Conservation (phyloP, 306 rosid genomes). For the Chamaecrista fasciculata region DNA sequence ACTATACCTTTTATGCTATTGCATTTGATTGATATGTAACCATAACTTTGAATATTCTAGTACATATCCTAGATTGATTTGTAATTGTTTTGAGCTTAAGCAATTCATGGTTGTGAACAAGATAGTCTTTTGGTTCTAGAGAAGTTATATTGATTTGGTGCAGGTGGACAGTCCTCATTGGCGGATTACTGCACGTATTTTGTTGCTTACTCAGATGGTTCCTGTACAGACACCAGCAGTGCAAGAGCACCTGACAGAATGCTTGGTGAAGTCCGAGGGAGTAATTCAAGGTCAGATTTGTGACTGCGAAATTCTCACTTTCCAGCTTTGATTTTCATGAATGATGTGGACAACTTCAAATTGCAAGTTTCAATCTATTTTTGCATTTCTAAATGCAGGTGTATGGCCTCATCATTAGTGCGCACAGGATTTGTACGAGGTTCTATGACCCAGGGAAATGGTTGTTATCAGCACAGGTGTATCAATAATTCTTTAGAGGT, state of each 20-base stretch:
- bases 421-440: conserved; percentile 95
- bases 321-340: background rate
- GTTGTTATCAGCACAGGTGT: conserved; percentile 95
- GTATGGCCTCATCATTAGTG: conserved; percentile 94
- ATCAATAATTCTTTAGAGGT: conserved; percentile 80
- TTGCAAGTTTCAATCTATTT: conserved; percentile 26
- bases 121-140: conserved; percentile 16
- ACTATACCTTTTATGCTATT: conserved; percentile 18
- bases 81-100: background rate
- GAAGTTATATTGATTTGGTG: conserved; percentile 25
- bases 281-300: conserved; percentile 74
- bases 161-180: conserved; percentile 97
- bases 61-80: background rate
- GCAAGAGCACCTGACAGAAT: conserved; percentile 98
- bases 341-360: conserved; percentile 5
- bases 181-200: conserved; percentile 98
- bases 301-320: conserved; percentile 9
- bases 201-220: conserved; percentile 97
- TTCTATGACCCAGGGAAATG: conserved; percentile 89
- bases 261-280: conserved; percentile 97
- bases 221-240: conserved; percentile 90
- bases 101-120: background rate
- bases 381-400: conserved; percentile 51
- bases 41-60: background rate
- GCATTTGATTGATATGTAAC: conserved; percentile 20